A percentile compares a stretch with the other conserved stretches of the same genome.
Evolutionary conservation across 129 eudicot genomes (phyloP).

Genomic region (Flaveria brownii): DNA sequence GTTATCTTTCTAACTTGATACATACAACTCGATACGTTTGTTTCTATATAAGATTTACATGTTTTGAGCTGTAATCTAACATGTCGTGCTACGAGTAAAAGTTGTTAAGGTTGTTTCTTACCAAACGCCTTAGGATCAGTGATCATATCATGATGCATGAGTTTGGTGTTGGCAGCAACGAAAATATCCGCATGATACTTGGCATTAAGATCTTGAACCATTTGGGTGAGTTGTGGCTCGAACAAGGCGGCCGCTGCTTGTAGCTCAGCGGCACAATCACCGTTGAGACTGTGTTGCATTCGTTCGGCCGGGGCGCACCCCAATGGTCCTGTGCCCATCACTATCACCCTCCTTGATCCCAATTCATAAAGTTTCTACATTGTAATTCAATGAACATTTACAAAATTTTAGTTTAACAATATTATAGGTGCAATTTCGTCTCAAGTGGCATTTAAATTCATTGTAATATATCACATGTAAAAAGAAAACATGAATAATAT

Average conservation of each 20-base stretch:
- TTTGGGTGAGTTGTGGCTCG: constrained; percentile 34
- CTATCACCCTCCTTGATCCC: constrained; percentile 42
- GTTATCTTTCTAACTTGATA: no score
- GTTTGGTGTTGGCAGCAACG: constrained; percentile 36
- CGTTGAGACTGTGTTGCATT: constrained; percentile 15
- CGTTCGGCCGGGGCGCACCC: constrained; percentile 45
- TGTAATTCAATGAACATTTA: not conserved
- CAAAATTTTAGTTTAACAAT: no score
- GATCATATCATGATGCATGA: constrained; percentile 37
- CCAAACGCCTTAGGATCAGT: constrained; percentile 39
- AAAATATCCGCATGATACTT: constrained; percentile 24
- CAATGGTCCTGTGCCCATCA: constrained; percentile 41
- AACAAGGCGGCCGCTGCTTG: constrained; percentile 34
- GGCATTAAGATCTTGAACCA: constrained; percentile 33
- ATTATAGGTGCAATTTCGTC: no score
- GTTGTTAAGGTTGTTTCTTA: not conserved
- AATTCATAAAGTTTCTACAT: constrained; percentile 32
- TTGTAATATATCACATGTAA: no score
- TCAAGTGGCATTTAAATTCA: no score
- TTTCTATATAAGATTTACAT: no score
- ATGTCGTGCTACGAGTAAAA: no score
- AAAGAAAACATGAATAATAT: no score
- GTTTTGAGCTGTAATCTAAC: no score
- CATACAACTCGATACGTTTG: no score
- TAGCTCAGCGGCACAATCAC: constrained; percentile 30